phyloP scores from a whole-genome alignment of 495 filamentous ascomycete species.

The Daldinia concentrica region DNA sequence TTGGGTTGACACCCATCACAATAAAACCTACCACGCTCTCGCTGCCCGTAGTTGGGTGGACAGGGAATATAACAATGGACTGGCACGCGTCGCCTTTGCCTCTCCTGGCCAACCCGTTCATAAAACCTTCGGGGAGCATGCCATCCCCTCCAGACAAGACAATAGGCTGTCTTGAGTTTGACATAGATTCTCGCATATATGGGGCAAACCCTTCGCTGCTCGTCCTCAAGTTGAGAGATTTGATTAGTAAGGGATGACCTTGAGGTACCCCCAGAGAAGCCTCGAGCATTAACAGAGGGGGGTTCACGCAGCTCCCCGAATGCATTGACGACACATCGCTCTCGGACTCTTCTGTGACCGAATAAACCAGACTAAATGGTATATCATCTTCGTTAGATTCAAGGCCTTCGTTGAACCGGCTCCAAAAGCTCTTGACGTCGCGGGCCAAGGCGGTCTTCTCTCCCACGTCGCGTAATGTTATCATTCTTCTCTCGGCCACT shows the following conservation, averaged over 20 bases:
- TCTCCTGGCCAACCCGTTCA: constrained; percentile 69
- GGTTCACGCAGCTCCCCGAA: constrained; percentile 62
- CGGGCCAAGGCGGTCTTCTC: constrained; percentile 72
- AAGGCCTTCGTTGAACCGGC: constrained; percentile 62
- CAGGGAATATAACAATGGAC: constrained; percentile 74
- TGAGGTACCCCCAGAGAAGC: constrained; percentile 69
- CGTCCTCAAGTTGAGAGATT: constrained; percentile 65
- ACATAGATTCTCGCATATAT: constrained; percentile 73
- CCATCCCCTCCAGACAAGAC: constrained; percentile 66
- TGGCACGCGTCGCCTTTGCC: constrained; percentile 70
- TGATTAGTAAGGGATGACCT: constrained; percentile 63
- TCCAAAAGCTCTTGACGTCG: constrained; percentile 71
- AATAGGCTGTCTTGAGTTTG: constrained; percentile 61
- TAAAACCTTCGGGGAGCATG: constrained; percentile 64
- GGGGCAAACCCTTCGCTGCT: constrained; percentile 71
- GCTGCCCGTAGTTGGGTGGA: constrained; percentile 72
- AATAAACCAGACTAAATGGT: constrained; percentile 72
- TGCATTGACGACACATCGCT: constrained; percentile 70
- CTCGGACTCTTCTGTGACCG: constrained; percentile 66
- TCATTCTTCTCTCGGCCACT: constrained; percentile 71
- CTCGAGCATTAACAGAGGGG: constrained; percentile 67
- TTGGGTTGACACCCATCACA: constrained; percentile 73
- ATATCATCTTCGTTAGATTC: constrained; percentile 70
- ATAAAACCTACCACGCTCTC: constrained; percentile 71
- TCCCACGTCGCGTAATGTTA: constrained; percentile 73